A percentile compares a stretch with the other conserved stretches of the same genome.
These are phyloP conservation scores for Fusarium proliferatum DNA, from an alignment of 2,329 filamentous ascomycete species.

Conservation along the genomic window DNA sequence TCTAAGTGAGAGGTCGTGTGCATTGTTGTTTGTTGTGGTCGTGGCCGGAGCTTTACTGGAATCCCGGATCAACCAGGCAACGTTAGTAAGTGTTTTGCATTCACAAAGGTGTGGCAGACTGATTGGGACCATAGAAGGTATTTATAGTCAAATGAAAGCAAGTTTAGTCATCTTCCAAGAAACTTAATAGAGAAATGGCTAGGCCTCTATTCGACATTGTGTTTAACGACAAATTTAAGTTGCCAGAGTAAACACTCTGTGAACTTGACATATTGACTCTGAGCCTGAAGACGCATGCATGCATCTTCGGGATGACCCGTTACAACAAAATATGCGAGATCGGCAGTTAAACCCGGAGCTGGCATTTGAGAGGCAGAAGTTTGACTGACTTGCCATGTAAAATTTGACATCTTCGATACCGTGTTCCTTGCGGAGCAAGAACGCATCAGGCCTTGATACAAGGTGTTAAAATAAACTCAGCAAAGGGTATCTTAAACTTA, in stretches of 20 bases:
- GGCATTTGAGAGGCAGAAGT: background rate
- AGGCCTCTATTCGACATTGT: background rate
- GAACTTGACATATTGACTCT: background rate
- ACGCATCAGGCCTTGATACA: no score
- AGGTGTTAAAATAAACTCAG: no score
- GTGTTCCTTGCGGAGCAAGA: no score
- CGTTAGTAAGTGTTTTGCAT: background rate
- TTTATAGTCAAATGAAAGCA: background rate
- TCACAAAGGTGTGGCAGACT: background rate
- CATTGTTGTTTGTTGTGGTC: background rate
- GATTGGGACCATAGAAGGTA: background rate
- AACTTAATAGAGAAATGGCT: background rate
- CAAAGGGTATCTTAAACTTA: no score
- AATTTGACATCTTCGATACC: background rate
- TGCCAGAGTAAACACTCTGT: background rate
- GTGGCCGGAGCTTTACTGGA: background rate
- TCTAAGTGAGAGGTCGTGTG: accelerated
- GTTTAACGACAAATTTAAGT: background rate
- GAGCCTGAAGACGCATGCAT: background rate
- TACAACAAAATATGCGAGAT: background rate
- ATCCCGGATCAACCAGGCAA: background rate
- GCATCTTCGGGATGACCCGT: background rate
- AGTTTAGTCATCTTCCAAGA: accelerated
- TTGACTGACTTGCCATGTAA: background rate
- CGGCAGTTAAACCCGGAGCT: background rate